Conservation (phyloP, 208 protist species). For the Lotmaria passim region DNA sequence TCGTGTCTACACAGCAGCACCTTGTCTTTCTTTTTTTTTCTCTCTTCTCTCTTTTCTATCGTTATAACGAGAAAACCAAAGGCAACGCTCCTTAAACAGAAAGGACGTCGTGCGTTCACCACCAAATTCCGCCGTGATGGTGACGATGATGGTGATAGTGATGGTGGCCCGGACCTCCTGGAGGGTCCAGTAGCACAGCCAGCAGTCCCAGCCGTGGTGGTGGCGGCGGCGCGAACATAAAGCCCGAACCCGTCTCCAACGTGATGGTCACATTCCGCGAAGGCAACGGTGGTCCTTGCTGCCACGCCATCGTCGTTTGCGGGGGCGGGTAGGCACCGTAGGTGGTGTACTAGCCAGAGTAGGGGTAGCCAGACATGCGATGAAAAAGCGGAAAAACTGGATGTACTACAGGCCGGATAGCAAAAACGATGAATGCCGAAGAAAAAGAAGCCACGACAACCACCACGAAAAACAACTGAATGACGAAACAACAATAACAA, state of each 20-base stretch:
- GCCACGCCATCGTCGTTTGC: not conserved
- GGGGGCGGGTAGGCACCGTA: not conserved
- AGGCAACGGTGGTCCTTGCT: not conserved
- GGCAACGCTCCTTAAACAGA: too few species aligned
- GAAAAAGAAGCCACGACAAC: not conserved
- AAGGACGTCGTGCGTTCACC: too few species aligned
- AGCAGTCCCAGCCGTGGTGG: not conserved
- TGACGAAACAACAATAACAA: not conserved
- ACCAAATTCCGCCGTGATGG: too few species aligned
- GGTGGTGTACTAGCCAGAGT: not conserved
- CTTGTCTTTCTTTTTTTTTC: too few species aligned
- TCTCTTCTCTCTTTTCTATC: too few species aligned
- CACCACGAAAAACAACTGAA: not conserved
- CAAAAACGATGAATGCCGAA: not conserved
- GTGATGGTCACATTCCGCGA: not conserved
- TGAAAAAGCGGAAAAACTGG: not conserved
- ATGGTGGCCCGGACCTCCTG: not conserved
- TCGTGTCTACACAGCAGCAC: too few species aligned
- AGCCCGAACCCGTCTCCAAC: not conserved
- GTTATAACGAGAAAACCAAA: too few species aligned
- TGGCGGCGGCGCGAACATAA: not conserved
- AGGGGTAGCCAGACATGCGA: slow-evolving; percentile 1
- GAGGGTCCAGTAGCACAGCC: not conserved
- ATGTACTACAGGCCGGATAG: not conserved
- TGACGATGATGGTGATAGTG: not conserved